Evolutionary conservation across 257 asterid genomes (phyloP).

Genomic region (Nicotiana noctiflora): DNA sequence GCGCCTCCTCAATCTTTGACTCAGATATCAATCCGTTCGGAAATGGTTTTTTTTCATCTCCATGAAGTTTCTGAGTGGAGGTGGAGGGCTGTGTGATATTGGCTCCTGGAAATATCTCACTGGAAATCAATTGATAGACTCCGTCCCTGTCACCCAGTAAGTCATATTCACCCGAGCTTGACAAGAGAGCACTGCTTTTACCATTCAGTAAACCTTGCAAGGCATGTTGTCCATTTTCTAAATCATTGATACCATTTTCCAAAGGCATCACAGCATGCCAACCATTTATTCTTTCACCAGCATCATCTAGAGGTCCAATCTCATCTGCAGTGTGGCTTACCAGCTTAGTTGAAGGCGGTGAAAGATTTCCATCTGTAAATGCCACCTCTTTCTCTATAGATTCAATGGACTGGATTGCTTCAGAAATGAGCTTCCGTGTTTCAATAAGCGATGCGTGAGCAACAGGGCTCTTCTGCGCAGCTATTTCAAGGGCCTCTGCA

Average conservation of each 20-base stretch:
- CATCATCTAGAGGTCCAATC: slow-evolving; percentile 9
- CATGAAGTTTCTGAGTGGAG: slow-evolving; percentile 13
- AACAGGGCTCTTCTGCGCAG: slow-evolving; percentile 56
- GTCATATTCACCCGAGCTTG: slow-evolving; percentile 16
- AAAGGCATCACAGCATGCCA: slow-evolving; percentile 28
- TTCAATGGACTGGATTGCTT: slow-evolving; percentile 51
- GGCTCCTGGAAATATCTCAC: slow-evolving; percentile 21
- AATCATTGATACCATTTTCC: slow-evolving; percentile 10
- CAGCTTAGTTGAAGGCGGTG: slow-evolving; percentile 17
- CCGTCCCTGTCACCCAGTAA: slow-evolving; percentile 21
- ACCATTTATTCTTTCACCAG: slow-evolving; percentile 37
- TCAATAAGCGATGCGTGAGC: slow-evolving; percentile 68
- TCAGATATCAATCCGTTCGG: slow-evolving; percentile 21
- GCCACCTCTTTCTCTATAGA: slow-evolving; percentile 45
- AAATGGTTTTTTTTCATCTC: slow-evolving; percentile 15
- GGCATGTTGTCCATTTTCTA: slow-evolving; percentile 18
- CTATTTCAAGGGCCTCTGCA: slow-evolving; percentile 63
- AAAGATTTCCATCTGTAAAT: slow-evolving; percentile 10
- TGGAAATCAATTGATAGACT: slow-evolving; percentile 14
- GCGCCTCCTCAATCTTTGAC: slow-evolving; percentile 10
- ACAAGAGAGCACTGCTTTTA: slow-evolving; percentile 2
- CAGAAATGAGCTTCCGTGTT: slow-evolving; percentile 67
- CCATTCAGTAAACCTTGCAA: slow-evolving; percentile 32
- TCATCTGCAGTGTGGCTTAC: slow-evolving; percentile 10
- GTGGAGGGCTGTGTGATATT: slow-evolving; percentile 9